Evolutionary conservation across 192 early-diverging fungal genomes (phyloP).

Genomic region (Coemansia erecta): DNA sequence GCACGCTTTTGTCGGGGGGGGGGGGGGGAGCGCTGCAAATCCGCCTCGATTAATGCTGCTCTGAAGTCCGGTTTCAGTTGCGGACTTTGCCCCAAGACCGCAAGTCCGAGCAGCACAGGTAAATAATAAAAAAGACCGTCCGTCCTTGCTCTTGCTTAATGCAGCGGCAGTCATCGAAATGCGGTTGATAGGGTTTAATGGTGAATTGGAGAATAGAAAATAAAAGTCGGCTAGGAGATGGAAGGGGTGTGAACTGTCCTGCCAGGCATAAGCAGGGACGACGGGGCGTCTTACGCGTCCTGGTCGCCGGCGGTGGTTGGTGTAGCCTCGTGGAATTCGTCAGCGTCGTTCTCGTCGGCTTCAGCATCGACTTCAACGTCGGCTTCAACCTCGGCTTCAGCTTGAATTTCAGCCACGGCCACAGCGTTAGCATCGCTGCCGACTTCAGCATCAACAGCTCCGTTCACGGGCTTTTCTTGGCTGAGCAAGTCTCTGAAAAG

Average conservation of each 20-base stretch:
- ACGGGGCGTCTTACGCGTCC: neutral
- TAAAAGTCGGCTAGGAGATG: neutral
- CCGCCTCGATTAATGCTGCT: neutral
- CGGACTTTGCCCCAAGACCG: no score
- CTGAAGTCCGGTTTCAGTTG: no score
- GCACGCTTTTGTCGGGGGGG: constrained; percentile 5
- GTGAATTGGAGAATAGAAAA: neutral
- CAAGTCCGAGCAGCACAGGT: no score
- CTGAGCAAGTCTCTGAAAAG: constrained; percentile 22
- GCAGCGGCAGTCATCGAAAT: no score
- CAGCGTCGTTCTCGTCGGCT: constrained; percentile 14
- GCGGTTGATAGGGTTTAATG: no score
- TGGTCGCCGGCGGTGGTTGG: constrained; percentile 10
- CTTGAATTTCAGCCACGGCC: neutral
- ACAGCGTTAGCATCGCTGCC: neutral
- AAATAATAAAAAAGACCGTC: no score
- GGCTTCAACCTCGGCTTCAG: constrained; percentile 10
- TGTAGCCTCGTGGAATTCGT: constrained; percentile 44
- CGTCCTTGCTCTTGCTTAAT: no score
- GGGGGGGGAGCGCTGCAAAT: neutral
- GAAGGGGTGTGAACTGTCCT: neutral
- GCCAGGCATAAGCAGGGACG: neutral
- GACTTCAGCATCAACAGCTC: constrained; percentile 6
- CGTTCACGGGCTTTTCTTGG: constrained; percentile 3
- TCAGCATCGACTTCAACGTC: neutral